Base-by-base conservation (phyloP, 78 protist species). In the slime mould (Dictyostelium discoideum) region DNA sequence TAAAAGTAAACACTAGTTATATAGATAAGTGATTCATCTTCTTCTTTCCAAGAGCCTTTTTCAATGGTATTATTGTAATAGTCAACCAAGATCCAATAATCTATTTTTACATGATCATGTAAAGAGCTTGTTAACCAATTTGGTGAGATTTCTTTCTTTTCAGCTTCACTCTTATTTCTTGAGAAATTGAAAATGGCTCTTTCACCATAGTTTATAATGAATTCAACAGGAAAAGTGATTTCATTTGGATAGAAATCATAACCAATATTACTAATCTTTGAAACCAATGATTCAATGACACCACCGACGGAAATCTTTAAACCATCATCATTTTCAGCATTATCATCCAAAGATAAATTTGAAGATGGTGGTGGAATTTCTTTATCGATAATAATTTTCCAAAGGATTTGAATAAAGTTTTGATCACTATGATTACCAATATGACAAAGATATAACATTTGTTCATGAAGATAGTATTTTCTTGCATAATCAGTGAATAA, bases 161-260 rank as follows among this genome's bases (percentile, higher is more conserved):
- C 84, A 0, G 67, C 39, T n/a, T 60, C 77, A 7, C 65, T 48
- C 8, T 32, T 60, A 9, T 60, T 7, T 10, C 40, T 32, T 16
- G 69, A 24, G 24, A 24, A 76, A 20, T 50, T 50, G 60, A 29
- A 76, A 7, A 63, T 69, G 11, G 85, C 29, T 42, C 63, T 80
- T 20, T 89, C 94, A 1, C 87, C 87, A 5, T 44, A 39, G 7
- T 89, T 57, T 77, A 89, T 57, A 29, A 89, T 79, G 18, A 37
- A 80, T 18, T 65, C 65, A 5, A 89, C 44, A 0, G 94, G 94
- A 72, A 89, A 89, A 2, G 94, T 80, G 10, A 48, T 57, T 20
- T 89, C 94, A 78, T 89, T 89, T 79, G 94, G 94, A 81, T 89
- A 81, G 16, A 89, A 69, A 32, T 79, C 86, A 22, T 81, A 89